phyloP scores from a whole-genome alignment of 2,329 filamentous ascomycete species.

The Phaeosphaeriaceae sp. region DNA sequence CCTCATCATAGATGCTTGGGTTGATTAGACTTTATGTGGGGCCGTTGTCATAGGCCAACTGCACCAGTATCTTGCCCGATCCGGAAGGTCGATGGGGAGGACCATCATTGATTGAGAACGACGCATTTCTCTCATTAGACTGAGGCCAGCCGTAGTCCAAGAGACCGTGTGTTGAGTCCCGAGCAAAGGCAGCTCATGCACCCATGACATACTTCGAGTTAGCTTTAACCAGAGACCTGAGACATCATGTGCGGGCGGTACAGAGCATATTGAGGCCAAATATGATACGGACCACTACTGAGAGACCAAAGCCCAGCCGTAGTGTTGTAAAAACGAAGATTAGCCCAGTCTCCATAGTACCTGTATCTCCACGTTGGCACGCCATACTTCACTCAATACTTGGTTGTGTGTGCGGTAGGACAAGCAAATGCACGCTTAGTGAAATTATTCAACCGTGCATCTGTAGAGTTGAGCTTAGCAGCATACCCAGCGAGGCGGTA shows the following conservation, averaged over 20 bases:
- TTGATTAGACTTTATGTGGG: conserved; percentile 6
- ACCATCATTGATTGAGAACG: not conserved
- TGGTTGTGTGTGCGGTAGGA: conserved; percentile 23
- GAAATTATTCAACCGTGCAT: conserved; percentile 34
- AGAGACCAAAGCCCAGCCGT: conserved; percentile 28
- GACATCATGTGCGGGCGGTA: conserved; percentile 37
- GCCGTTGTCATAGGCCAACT: conserved; percentile 4
- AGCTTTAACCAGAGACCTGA: conserved; percentile 26
- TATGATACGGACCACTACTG: conserved; percentile 47
- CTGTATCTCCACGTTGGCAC: conserved; percentile 48
- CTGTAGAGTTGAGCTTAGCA: conserved; percentile 25
- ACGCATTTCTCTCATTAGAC: conserved; percentile 19
- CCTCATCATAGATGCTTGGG: conserved; percentile 24
- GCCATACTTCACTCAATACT: conserved; percentile 27
- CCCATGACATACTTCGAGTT: conserved; percentile 44
- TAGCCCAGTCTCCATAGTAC: conserved; percentile 46
- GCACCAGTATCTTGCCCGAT: not conserved
- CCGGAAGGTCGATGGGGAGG: not conserved
- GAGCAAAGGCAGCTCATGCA: conserved; percentile 44
- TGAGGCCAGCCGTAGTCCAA: conserved; percentile 43
- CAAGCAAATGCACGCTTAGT: conserved; percentile 33
- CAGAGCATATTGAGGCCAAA: conserved; percentile 46
- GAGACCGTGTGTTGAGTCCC: conserved; percentile 38
- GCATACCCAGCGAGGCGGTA: conserved; percentile 35
- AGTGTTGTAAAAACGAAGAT: conserved; percentile 41